Conservation (phyloP, 345 rosid genomes). For the Theobroma cacao region DNA sequence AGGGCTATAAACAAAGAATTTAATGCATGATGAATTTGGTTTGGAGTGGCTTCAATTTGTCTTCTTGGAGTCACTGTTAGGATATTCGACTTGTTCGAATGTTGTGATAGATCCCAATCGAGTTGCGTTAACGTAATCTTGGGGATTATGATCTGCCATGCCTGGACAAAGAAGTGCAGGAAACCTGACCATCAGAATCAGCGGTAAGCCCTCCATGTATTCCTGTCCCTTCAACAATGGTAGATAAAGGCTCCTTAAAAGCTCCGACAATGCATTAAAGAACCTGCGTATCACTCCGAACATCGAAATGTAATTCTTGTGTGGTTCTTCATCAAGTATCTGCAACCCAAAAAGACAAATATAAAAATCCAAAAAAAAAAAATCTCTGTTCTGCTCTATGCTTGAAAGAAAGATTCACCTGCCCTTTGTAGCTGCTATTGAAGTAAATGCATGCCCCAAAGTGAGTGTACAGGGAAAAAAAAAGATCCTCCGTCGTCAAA, state of each 20-base stretch:
- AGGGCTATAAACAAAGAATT: background rate
- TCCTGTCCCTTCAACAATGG: background rate
- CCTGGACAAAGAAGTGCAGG: background rate
- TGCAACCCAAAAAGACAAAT: background rate
- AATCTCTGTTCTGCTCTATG: background rate
- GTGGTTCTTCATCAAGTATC: background rate
- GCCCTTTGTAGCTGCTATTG: constrained; percentile 49
- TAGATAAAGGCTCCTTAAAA: background rate
- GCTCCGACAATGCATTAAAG: background rate
- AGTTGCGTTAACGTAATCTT: constrained; percentile 2
- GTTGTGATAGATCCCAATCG: background rate
- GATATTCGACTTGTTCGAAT: background rate
- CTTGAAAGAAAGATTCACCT: constrained; percentile 26
- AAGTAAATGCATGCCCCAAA: constrained; percentile 62
- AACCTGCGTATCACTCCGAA: background rate
- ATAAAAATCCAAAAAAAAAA: background rate
- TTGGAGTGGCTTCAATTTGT: background rate
- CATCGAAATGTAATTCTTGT: background rate
- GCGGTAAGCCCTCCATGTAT: background rate
- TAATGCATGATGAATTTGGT: background rate
- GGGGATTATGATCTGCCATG: background rate
- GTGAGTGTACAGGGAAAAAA: constrained; percentile 45
- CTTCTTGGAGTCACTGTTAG: background rate
- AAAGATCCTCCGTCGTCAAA: constrained; percentile 43
- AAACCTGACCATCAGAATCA: background rate